Conservation (phyloP, 2,329 filamentous ascomycete genomes). For the Fusarium sp. region DNA sequence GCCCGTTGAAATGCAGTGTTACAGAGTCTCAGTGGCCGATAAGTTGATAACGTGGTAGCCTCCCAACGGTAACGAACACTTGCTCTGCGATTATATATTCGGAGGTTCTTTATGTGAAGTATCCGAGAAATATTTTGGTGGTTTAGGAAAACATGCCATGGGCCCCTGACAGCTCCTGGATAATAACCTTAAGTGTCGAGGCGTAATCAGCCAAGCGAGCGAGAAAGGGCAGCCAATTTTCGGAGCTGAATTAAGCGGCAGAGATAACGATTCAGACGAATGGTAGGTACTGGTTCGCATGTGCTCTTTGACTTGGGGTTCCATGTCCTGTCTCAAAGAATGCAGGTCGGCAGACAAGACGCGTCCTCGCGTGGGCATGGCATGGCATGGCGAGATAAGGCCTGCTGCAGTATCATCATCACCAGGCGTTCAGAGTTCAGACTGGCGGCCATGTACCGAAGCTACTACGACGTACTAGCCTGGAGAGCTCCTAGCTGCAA, state of each 20-base stretch:
- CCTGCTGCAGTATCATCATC: constrained; percentile 13
- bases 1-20: constrained; percentile 20
- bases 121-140: not conserved
- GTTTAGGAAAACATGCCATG: not conserved
- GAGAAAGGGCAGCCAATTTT: constrained; percentile 3
- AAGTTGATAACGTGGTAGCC: constrained; percentile 8
- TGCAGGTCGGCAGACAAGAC: constrained; percentile 2
- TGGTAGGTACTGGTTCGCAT: not conserved
- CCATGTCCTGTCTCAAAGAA: constrained; percentile 22
- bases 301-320: constrained; percentile 1
- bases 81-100: not conserved
- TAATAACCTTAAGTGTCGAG: not conserved
- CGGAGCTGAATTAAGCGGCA: constrained; percentile 2
- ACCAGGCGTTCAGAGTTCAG: constrained; percentile 12
- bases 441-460: constrained; percentile 25
- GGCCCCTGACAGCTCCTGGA: not conserved
- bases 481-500: constrained; percentile 34
- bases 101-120: not conserved
- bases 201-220: constrained; percentile 17
- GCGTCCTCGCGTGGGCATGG: constrained; percentile 15
- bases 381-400: constrained; percentile 39
- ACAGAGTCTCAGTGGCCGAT: constrained; percentile 18
- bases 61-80: not conserved
- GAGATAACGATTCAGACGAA: constrained; percentile 18
- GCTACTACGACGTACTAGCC: constrained; percentile 15